Evolutionary conservation across 2,329 filamentous ascomycete species (phyloP).

Genomic region (Colletotrichum ledebouriae): DNA sequence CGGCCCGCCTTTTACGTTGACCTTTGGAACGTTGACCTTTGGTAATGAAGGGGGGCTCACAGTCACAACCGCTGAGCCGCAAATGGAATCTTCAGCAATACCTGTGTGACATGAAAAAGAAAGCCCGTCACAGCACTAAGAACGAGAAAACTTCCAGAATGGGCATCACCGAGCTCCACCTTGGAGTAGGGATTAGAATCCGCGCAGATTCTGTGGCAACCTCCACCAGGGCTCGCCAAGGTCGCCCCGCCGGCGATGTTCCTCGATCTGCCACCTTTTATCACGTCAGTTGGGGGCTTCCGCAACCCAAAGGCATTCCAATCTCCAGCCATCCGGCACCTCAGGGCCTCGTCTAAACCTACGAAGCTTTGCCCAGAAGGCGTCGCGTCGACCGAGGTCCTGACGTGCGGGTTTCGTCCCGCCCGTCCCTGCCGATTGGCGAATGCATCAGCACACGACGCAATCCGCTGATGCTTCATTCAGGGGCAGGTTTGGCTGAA

Average conservation of each 20-base stretch:
- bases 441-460: slow-evolving; percentile 9
- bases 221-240: not conserved
- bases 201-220: slow-evolving; percentile 11
- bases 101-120: no score
- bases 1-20: not conserved
- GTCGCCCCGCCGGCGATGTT: slow-evolving; percentile 4
- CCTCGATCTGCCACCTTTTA: slow-evolving; percentile 6
- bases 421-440: not conserved
- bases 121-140: not conserved
- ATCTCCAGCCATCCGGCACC: not conserved
- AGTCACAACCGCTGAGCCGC: no score
- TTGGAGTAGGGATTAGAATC: slow-evolving; percentile 7
- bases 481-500: slow-evolving; percentile 12
- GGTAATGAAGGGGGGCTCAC: not conserved
- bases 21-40: not conserved
- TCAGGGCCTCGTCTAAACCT: not conserved
- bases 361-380: not conserved
- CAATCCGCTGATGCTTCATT: not conserved
- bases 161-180: not conserved
- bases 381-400: slow-evolving; percentile 2
- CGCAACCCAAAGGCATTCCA: not conserved
- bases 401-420: slow-evolving; percentile 5
- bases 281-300: slow-evolving; percentile 3
- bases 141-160: slow-evolving; percentile 6
- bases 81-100: no score